phyloP scores from a whole-genome alignment of 192 early-diverging fungal genomes.

The Allomyces arbusculus region DNA sequence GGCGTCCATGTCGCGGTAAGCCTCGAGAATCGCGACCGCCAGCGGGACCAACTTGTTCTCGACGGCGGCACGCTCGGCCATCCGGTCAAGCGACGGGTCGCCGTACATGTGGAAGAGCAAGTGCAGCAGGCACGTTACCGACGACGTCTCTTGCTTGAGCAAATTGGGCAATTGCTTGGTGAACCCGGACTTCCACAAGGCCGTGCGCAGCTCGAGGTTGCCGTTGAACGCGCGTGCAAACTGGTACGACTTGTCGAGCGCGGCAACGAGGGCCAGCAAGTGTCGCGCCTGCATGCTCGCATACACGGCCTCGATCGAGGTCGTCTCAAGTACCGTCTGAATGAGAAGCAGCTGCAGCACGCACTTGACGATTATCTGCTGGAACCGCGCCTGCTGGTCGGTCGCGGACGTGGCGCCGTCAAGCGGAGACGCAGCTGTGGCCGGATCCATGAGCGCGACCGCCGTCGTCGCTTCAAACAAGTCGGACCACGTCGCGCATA shows the following conservation, averaged over 20 bases:
- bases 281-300: constrained; percentile 28
- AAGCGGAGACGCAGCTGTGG: constrained; percentile 4
- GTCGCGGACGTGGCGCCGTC: background rate
- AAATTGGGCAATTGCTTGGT: constrained; percentile 80
- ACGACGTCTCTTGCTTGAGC: constrained; percentile 72
- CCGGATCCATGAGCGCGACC: constrained; percentile 35
- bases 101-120: constrained; percentile 60
- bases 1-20: constrained; percentile 44
- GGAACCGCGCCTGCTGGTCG: constrained; percentile 52
- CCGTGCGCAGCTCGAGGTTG: constrained; percentile 52
- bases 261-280: constrained; percentile 56
- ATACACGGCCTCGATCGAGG: constrained; percentile 34
- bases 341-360: constrained; percentile 72
- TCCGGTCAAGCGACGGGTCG: constrained; percentile 25
- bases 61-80: constrained; percentile 26
- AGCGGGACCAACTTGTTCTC: constrained; percentile 44
- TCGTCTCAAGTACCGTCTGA: constrained; percentile 67
- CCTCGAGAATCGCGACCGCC: constrained; percentile 25
- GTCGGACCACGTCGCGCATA: constrained; percentile 43
- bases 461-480: constrained; percentile 71
- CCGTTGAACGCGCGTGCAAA: constrained; percentile 68
- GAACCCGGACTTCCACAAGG: constrained; percentile 58
- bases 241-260: constrained; percentile 51
- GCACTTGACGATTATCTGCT: constrained; percentile 73
- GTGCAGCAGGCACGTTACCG: constrained; percentile 37